Percentiles rank a stretch among this genome's conserved stretches.
These are phyloP conservation scores for Pseudocercospora cruenta DNA, from an alignment of 2,329 filamentous ascomycete species.

Conservation along the genomic window DNA sequence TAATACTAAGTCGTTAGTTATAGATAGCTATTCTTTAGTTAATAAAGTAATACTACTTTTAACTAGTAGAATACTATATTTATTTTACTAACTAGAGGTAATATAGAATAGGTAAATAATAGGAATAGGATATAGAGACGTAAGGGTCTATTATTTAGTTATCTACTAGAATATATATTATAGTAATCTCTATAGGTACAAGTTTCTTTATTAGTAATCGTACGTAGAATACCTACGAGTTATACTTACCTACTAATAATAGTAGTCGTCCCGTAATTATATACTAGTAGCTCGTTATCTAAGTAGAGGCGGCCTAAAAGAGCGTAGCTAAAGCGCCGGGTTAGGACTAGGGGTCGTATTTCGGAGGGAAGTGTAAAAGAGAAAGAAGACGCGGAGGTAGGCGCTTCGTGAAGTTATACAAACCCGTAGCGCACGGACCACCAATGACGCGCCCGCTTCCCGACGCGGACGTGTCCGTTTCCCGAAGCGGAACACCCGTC, in stretches of 20 bases:
- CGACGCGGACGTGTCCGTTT: not conserved
- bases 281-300: not conserved
- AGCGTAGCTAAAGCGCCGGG: not conserved
- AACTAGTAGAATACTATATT: not conserved
- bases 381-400: not conserved
- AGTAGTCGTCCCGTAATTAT: not conserved
- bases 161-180: not conserved
- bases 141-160: not conserved
- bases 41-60: not conserved
- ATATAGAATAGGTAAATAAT: not conserved
- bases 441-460: not conserved
- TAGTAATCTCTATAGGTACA: not conserved
- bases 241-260: not conserved
- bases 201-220: not conserved
- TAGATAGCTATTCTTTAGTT: not conserved
- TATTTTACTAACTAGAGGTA: not conserved
- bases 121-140: not conserved
- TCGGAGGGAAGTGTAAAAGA: not conserved
- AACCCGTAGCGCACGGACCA: not conserved
- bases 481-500: not conserved
- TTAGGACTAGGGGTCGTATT: not conserved
- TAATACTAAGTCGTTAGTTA: not conserved
- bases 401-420: not conserved
- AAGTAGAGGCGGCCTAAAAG: not conserved
- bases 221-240: not conserved